Base-by-base conservation (phyloP, 805 yeast genomes). In the Saturnispora serradocipensis region DNA sequence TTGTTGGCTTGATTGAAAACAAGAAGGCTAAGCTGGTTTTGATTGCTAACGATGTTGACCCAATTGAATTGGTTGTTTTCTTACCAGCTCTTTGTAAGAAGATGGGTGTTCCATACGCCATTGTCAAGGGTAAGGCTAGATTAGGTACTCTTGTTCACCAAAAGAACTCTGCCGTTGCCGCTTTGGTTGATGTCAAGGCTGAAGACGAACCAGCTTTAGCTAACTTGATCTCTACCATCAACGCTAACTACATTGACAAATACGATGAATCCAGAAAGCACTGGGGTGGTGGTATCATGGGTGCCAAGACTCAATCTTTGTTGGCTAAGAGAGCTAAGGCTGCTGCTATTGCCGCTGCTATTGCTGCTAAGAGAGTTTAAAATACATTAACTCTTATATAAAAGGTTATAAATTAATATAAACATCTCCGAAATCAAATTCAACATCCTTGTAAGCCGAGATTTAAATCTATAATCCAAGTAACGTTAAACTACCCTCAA, bases 261-360 rank as follows among this genome's bases (percentile, higher is more conserved):
- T 88, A 84, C 86, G 97, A 91, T 70, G 97, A 93, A 66, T 70
- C 80, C 72, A 91, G 95, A 83, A 89, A 88, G 79, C 96, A 88
- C 85, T 91, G 99, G 99, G 98, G 98, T 82, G 99, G 99, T 82
- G 99, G 99, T 82, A 71, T 88, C 75, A 78, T 93, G 82, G 97
- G 98, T 75, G 77, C 86, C 66, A 93, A 91, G 81, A 88, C 97
- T 69, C 81, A 80, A 68, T 93, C 83, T 70, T 88, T 85, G 80
- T 71, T 73, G 60, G 90, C 81, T 66, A 88, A 86, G 84, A 82
- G 73, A 69, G 84, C 81, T 61, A 82, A 77, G 75, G 75, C 49
- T 44, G 59, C 58, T 43, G 61, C 63, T 51, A 54, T 45, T 32
- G 56, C 58, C 24, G 96, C 95, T 68, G 95, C 96, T 77, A 53